These are phyloP conservation scores for Aristolochia californica DNA, from an alignment of 164 flowering plant genomes.

Conservation along the genomic window DNA sequence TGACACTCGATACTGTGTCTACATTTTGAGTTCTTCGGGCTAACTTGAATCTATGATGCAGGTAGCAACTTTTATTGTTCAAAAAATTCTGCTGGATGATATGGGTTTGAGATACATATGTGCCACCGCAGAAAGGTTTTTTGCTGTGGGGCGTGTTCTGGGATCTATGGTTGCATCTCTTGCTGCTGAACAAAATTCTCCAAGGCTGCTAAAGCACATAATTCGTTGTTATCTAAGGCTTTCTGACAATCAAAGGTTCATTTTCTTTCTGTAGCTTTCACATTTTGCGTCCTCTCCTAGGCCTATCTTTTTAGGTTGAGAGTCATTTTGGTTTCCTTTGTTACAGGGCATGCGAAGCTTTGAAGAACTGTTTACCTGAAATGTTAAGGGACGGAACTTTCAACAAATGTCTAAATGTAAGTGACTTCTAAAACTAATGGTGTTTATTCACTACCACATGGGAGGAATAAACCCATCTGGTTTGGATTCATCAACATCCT, in stretches of 20 bases:
- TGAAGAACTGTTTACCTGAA: conserved; percentile 22
- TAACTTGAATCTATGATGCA: conserved; percentile 13
- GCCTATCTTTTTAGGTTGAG: background rate
- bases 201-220: conserved; percentile 73
- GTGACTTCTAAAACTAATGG: conserved; percentile 4
- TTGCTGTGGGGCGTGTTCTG: conserved; percentile 75
- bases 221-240: conserved; percentile 87
- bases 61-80: conserved; percentile 96
- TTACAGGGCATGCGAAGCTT: conserved; percentile 28
- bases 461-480: too few species aligned
- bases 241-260: conserved; percentile 76
- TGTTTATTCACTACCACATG: background rate
- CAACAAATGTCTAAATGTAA: conserved; percentile 19
- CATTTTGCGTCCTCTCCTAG: background rate
- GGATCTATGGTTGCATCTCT: conserved; percentile 80
- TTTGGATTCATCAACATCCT: too few species aligned
- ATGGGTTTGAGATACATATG: conserved; percentile 84
- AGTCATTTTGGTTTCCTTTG: background rate
- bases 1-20: too few species aligned
- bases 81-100: conserved; percentile 78
- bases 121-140: conserved; percentile 84
- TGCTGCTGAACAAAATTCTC: conserved; percentile 72
- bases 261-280: background rate
- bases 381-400: conserved; percentile 23
- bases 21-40: background rate